These are phyloP conservation scores for Zizania latifolia DNA, from an alignment of 176 grass and related monocot genomes.

Conservation along the genomic window DNA sequence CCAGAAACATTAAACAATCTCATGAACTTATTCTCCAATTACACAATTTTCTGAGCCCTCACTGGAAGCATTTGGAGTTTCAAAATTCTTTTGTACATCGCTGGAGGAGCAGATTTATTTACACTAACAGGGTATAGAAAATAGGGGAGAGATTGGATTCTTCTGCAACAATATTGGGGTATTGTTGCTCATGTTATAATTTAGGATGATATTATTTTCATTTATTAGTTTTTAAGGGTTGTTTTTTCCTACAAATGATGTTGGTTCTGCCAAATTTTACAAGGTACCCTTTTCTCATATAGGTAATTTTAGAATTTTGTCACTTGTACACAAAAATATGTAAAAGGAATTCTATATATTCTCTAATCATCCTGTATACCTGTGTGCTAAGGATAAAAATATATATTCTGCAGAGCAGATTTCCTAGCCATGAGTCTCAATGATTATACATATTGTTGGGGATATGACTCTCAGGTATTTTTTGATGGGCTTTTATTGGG, in stretches of 20 bases:
- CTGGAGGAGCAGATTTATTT: background rate
- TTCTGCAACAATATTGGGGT: background rate
- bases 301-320: background rate
- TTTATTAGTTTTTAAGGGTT: background rate
- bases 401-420: background rate
- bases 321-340: background rate
- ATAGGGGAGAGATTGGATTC: background rate
- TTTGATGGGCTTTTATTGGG: no score
- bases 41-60: slow-evolving; percentile 42
- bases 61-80: background rate
- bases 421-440: background rate
- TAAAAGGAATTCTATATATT: background rate
- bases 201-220: background rate
- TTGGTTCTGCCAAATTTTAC: background rate
- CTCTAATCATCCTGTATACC: background rate
- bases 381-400: background rate
- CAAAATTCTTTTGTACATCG: background rate
- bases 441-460: no score
- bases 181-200: background rate
- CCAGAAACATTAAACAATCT: slow-evolving; percentile 46
- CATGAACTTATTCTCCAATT: slow-evolving; percentile 51
- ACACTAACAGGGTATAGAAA: slow-evolving; percentile 16
- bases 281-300: background rate
- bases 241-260: background rate
- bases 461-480: no score